These are phyloP conservation scores for Rugonectria rugulosa DNA, from an alignment of 2,329 filamentous ascomycete genomes.

Conservation along the genomic window DNA sequence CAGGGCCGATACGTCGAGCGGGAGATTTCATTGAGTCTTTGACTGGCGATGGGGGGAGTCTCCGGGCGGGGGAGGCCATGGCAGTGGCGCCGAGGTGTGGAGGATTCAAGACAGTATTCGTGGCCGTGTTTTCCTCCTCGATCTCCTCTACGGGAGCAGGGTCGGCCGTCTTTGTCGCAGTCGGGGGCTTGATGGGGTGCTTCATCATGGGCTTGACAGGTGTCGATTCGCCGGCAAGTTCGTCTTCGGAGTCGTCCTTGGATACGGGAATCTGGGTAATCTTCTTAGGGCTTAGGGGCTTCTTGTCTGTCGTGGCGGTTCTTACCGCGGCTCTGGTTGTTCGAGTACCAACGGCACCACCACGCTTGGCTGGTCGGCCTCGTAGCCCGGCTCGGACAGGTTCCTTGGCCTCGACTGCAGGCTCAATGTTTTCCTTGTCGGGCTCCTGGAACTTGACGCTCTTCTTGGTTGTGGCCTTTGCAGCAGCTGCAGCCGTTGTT, in stretches of 20 bases:
- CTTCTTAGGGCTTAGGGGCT: constrained; percentile 71
- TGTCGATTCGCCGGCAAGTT: constrained; percentile 61
- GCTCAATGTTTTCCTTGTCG: constrained; percentile 69
- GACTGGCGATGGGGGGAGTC: constrained; percentile 58
- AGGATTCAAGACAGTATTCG: constrained; percentile 42
- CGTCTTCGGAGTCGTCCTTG: constrained; percentile 64
- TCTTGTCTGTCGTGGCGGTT: constrained; percentile 48
- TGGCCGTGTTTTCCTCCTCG: constrained; percentile 36
- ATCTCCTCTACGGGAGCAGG: constrained; percentile 22
- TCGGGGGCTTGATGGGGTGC: constrained; percentile 61
- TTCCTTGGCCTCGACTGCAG: constrained; percentile 48
- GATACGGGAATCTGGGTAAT: constrained; percentile 62
- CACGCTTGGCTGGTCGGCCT: constrained; percentile 54
- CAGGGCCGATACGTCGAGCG: constrained; percentile 52
- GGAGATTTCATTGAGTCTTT: constrained; percentile 65
- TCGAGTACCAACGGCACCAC: constrained; percentile 40
- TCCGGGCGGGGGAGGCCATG: constrained; percentile 64
- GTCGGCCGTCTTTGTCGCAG: constrained; percentile 20
- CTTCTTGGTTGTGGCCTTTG: constrained; percentile 61
- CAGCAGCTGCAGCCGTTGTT: constrained; percentile 45
- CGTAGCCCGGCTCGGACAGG: constrained; percentile 46
- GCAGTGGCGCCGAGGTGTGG: constrained; percentile 49
- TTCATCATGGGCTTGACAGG: constrained; percentile 62
- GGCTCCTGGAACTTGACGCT: constrained; percentile 69
- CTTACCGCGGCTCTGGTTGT: constrained; percentile 47